Evolutionary conservation across 805 yeast species (phyloP), one percentile per base, ranked within the genome.

Genomic region (Soucietia sequanensis): DNA sequence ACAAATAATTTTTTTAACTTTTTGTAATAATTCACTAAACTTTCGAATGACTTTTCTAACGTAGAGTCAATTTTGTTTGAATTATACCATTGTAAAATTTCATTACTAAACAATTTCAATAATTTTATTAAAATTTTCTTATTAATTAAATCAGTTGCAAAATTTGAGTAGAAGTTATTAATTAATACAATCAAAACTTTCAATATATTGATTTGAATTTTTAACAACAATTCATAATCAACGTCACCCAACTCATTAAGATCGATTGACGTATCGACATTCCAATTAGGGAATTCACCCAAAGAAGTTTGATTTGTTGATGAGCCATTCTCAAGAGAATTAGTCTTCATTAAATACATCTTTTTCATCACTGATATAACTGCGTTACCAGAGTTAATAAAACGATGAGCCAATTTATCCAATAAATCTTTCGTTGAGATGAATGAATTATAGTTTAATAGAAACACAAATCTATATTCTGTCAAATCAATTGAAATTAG

Each of bases 121-220:
- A 88, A 64, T 39, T 80, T 81, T 34, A 84, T 75, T 49, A 87
- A 72, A 2, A 73, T 65, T 4, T 68, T 62, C 46, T 83, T 79
- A 48, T 81, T 79, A 9, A 62, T 58, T 41, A 82, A 52, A 46
- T 84, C 86, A 52, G 80, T 84, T 4, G 81, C 72, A 50, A 90
- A 86, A 52, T 86, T 93, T 19, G 75, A 60, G 54, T 82, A 89
- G 52, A 84, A 86, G 45, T 82, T 81, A 30, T 77, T 72, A 14
- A 87, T 77, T 56, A 95, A 72, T 20, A 82, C 73, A 28, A 79
- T 72, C 37, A 88, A 63, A 0, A 88, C 86, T 52, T 86, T 95
- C 39, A 89, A 65, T 21, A 89, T 78, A 26, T 95, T 95, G 24
- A 84, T 69, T 52, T 89, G 93, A 27, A 90, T 84, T 50, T 81